Evolutionary conservation across 78 protist species (phyloP), one percentile per base, ranked within the genome.

Genomic region (Dictyostelium brefeldianum): DNA sequence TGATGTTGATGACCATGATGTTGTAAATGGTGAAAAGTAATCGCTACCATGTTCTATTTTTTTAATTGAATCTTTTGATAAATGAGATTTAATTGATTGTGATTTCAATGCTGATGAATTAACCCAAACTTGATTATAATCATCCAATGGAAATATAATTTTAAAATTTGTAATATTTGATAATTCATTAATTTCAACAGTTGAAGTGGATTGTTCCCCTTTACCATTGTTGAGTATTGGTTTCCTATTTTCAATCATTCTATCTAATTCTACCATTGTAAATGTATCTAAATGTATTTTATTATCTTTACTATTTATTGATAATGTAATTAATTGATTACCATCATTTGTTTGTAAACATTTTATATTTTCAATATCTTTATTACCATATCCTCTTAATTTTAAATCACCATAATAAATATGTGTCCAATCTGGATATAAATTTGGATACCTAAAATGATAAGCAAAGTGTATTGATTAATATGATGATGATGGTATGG

Each of bases 361-460:
- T 50, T 77, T 41, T 22, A 43, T 14, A 46, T 18, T 62, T 17
- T 43, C 46, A 11, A 36, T 69, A 70, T 65, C 48, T 9, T 22
- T 14, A 50, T 82, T 54, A 50, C 69, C 69, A 69, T 36, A 53
- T 25, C 74, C 82, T 27, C 92, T 22, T n/a, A 87, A 47, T 48
- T 87, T 51, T 29, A 87, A 62, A 9, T n/a, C 25, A 17, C 93
- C 93, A 87, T 87, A 87, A 73, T 77, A 87, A 29, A 87, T 3
- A 87, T 87, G 93, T 47, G 84, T 87, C 93, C 93, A 87, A 87
- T 77, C 84, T 25, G 93, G 93, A 27, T 87, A 87, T n/a, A 77
- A 70, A 87, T 87, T 87, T 8, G 93, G 93, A 31, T 87, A 73
- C 79, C 79, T 73, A 29, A 25, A 65, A 2, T 25, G 8, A 18